Base-by-base conservation (phyloP, 129 eudicot genomes). In the Centrapalus pauciflorus region DNA sequence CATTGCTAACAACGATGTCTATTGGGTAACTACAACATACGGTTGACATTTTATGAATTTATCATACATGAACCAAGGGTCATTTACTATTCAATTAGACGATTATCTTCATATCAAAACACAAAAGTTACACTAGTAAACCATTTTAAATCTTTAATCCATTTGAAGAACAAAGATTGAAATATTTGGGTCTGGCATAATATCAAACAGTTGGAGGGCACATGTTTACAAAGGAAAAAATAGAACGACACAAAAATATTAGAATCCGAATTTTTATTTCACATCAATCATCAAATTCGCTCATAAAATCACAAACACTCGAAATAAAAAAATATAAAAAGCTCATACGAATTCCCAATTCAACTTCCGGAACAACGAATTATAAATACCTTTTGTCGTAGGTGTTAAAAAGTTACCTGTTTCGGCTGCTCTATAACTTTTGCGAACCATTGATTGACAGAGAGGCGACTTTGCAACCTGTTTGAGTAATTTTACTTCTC, bases 381-480 rank as follows among this genome's bases (percentile, higher is more conserved):
- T 63, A 37, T 37, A 19, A 24, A 52, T 11, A 19, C 12, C 0
- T 58, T n/a, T 34, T 37, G 74, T 69, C 37, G 56, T 5, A 37
- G 33, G 60, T 54, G 6, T 65, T 10, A 13, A 46, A 3, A 3
- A 20, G 32, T 28, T 55, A 74, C 78, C 72, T 55, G 79, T 65
- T 74, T 74, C 61, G 0, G 14, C 72, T 54, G 38, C 48, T 43
- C 51, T 41, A 6, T 41, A 40, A 30, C 59, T 75, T 74, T 75
- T 75, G 54, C 79, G 74, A 46, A 66, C 79, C 79, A 75, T 75
- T 3, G 24, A 55, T 66, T 29, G 34, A 62, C 17, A 46, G 23
- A 55, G 12, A 29, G 3, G 11, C 35, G 43, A 62, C 26, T 62
- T 37, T 50, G 21, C 35, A 51, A 64, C 57, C 21, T 20, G 70